Base-by-base conservation (phyloP, 1,284 basidiomycete species). In the Rhodotorula sp. region DNA sequence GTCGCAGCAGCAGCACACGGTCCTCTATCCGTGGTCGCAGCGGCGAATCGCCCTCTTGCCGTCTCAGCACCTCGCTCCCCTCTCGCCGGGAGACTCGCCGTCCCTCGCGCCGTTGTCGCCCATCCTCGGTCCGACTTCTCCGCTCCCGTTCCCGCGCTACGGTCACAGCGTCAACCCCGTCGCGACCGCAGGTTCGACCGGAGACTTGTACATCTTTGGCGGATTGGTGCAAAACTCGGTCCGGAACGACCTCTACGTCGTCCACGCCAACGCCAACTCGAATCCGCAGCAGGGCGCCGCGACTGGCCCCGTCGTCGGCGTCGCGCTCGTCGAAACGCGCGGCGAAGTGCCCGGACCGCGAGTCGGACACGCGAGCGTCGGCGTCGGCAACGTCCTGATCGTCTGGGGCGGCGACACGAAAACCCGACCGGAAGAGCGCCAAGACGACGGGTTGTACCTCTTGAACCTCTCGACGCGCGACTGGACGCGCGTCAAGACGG, bases 401-500 rank as follows among this genome's bases (percentile, higher is more conserved):
- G 90, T 98, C 8, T 99, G 97, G 95, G 97, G 97, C 70, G 97
- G 97, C 48, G 97, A 99, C 81, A 99, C 96, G 5, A 87, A 88
- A 20, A 88, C 88, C 73, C 86, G 86, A 72, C 86, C 87, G 18
- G 85, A 86, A 18, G 93, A 96, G 77, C 88, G 87, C 78, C 93
- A 96, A 82, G 97, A 99, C 81, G 92, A 98, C 80, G 91, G 89
- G 0, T 84, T 99, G 59, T 99, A 98, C 84, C 85, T 98, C n/a
- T 86, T 99, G 69, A 98, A 99, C 82, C 87, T 98, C 48, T 90
- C 89, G 70, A 90, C 91, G 23, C 88, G 92, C 76, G 97, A 98
- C 81, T 99, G 96, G 96, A 97, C 93, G 34, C 87, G 89, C 51
- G 91, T 97, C 51, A 85, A 88, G 12, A 89, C 91, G 20, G 84